phyloP scores from a whole-genome alignment of 176 grass and related monocot species.

The Puccinellia tenuiflora region DNA sequence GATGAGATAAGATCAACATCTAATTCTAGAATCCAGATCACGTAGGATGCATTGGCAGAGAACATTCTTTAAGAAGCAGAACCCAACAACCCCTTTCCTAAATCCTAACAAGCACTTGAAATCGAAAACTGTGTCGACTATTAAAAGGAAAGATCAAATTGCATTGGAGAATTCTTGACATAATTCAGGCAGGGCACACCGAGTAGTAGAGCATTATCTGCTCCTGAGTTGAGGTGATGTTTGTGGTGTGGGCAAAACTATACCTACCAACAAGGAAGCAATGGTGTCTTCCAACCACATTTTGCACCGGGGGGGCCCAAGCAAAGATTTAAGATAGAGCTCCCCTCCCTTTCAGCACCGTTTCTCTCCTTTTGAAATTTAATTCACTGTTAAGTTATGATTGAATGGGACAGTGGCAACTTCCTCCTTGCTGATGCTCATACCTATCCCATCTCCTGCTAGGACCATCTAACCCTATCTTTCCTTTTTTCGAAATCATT shows the following conservation, averaged over 20 bases:
- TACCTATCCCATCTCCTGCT: slow-evolving; percentile 1
- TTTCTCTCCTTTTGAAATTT: slow-evolving; percentile 32
- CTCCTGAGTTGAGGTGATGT: not conserved
- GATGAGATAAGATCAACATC: slow-evolving; percentile 1
- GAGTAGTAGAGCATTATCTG: not conserved
- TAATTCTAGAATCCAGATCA: not conserved
- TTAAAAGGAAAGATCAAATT: not conserved
- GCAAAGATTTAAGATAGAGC: slow-evolving; percentile 28
- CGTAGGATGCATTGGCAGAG: slow-evolving; percentile 24
- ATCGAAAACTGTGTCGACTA: not conserved
- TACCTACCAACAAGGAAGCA: slow-evolving; percentile 25
- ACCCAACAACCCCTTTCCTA: slow-evolving; percentile 22
- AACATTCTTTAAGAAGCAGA: slow-evolving; percentile 16
- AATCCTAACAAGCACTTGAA: slow-evolving; percentile 17
- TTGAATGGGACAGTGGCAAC: slow-evolving; percentile 24
- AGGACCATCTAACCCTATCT: not conserved
- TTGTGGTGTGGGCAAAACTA: slow-evolving; percentile 1
- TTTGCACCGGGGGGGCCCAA: slow-evolving; percentile 12
- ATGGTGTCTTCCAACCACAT: slow-evolving; percentile 24
- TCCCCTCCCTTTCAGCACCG: slow-evolving; percentile 8
- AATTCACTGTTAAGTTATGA: slow-evolving; percentile 21
- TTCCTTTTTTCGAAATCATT: not conserved
- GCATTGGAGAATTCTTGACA: not conserved
- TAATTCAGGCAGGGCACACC: not conserved
- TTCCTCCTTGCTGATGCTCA: slow-evolving; percentile 35